Conservation (phyloP, 805 yeast species). For the Candida palmyrensis region DNA sequence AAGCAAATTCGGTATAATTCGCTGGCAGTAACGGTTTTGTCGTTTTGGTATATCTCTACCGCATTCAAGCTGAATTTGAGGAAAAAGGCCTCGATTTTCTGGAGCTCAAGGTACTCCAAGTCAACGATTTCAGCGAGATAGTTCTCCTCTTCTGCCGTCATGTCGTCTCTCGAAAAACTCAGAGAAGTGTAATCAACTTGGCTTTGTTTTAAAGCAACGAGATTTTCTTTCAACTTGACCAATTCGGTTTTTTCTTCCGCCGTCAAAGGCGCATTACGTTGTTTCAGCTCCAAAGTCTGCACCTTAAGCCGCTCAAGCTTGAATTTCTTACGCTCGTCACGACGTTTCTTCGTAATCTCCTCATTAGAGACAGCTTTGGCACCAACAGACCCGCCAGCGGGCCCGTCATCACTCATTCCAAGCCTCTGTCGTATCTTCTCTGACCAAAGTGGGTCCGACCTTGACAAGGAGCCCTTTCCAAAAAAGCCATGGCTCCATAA, state of each 20-base stretch:
- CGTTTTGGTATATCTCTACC: conserved; percentile 27
- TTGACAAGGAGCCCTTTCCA: conserved; percentile 84
- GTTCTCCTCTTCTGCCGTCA: conserved; percentile 12
- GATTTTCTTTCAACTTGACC: conserved; percentile 11
- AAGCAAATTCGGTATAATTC: conserved; percentile 24
- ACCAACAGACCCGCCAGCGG: conserved; percentile 6
- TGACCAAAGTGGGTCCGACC: conserved; percentile 92
- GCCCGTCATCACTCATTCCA: conserved; percentile 32
- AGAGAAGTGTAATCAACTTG: conserved; percentile 6
- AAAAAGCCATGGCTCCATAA: conserved; percentile 88
- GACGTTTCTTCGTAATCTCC: conserved; percentile 68
- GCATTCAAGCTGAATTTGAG: conserved; percentile 53
- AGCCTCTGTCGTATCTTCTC: conserved; percentile 57
- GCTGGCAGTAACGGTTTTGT: conserved; percentile 10
- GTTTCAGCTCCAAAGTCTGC: conserved; percentile 47
- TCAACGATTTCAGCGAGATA: conserved; percentile 13
- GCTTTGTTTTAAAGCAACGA: conserved; percentile 14
- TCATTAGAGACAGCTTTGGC: conserved; percentile 46
- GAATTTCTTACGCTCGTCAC: conserved; percentile 68
- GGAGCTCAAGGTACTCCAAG: conserved; percentile 58
- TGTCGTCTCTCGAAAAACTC: no score
- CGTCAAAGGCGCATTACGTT: conserved; percentile 21
- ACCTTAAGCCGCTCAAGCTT: conserved; percentile 56
- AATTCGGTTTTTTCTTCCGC: conserved; percentile 17
- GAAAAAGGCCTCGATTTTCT: conserved; percentile 73